Conservation (phyloP, 371 early-diverging fungal species). For the Circinella umbellata region DNA sequence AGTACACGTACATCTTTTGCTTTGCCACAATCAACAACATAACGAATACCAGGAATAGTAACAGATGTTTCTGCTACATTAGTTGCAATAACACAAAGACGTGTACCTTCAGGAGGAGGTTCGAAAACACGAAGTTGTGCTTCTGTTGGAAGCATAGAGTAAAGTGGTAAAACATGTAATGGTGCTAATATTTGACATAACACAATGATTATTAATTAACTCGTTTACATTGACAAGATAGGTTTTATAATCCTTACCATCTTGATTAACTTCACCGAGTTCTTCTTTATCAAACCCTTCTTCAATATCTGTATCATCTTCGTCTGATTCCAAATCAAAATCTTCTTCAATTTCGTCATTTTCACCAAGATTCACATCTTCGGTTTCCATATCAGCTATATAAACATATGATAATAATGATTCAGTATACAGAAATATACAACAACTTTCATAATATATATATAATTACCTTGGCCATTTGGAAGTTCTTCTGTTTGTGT, state of each 20-base stretch:
- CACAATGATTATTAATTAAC: not conserved
- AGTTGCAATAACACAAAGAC: constrained; percentile 96
- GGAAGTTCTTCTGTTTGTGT: constrained; percentile 30
- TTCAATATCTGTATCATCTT: constrained; percentile 40
- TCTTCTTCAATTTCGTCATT: constrained; percentile 61
- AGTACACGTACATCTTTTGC: constrained; percentile 72
- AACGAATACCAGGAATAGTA: constrained; percentile 97
- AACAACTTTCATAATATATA: not conserved
- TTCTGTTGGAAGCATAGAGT: constrained; percentile 89
- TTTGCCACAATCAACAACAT: constrained; percentile 98
- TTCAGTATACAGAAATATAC: not conserved
- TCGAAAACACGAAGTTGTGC: constrained; percentile 92
- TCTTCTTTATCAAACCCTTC: constrained; percentile 56
- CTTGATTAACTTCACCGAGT: constrained; percentile 32
- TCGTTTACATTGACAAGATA: no score
- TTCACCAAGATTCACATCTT: constrained; percentile 65
- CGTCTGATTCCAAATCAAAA: constrained; percentile 52
- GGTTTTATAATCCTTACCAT: constrained; percentile 28
- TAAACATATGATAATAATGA: not conserved
- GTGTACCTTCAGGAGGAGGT: constrained; percentile 85
- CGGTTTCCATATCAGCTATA: constrained; percentile 61
- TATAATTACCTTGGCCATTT: constrained; percentile 41
- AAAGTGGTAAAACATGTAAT: constrained; percentile 89
- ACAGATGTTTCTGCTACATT: constrained; percentile 99
- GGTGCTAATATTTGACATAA: constrained; percentile 39